Evolutionary conservation across 2,329 filamentous ascomycete species (phyloP), one percentile per base, ranked within the genome.

Genomic region (Ophiosphaerella herpotricha): DNA sequence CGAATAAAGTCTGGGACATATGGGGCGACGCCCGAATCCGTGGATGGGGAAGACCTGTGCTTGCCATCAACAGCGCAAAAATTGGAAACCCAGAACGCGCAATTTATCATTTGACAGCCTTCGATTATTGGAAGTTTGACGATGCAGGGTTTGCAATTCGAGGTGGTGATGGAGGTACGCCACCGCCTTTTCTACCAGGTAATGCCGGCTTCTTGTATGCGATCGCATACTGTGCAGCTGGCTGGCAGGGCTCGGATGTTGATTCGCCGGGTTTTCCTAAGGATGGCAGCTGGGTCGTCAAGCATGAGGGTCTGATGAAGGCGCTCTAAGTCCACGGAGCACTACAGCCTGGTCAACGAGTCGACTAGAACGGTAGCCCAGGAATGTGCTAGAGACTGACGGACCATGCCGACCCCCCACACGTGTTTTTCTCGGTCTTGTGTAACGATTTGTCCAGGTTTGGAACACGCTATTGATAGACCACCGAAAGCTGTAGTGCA

Each of bases 131-230:
- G 50, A 67, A 71, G 33, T 83, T 84, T 57, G 81, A 84, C 60
- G 80, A 83, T 56, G 80, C 75, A 2, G 60, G 62, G 1, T 66
- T 80, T 2, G 81, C 82, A 0, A 81, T 82, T 55, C 74, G 80
- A 1, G 67, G 80, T 2, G 81, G 80, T 2, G 79, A 80, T 2
- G 70, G 73, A 7, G 73, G 77, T n/a, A 82, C 82, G 7, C 76
- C 81, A 3, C 83, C 82, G 13, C 82, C 82, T 4, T 84, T 84
- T 62, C 81, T 84, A 53, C 82, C 82, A 0, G 78, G 77, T n/a
- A 75, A 76, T 36, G 75, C 78, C 1, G 75, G 74, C 1, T 70
- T 84, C 46, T 53, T 84, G 56, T 61, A 80, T 36, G 79, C 79
- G 0, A 39, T 80, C 52, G 81, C 78, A 6, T 82, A 83, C 75